Evolutionary conservation across 352 stramenopile genomes (phyloP).

Genomic region (Pythium phragmitis): DNA sequence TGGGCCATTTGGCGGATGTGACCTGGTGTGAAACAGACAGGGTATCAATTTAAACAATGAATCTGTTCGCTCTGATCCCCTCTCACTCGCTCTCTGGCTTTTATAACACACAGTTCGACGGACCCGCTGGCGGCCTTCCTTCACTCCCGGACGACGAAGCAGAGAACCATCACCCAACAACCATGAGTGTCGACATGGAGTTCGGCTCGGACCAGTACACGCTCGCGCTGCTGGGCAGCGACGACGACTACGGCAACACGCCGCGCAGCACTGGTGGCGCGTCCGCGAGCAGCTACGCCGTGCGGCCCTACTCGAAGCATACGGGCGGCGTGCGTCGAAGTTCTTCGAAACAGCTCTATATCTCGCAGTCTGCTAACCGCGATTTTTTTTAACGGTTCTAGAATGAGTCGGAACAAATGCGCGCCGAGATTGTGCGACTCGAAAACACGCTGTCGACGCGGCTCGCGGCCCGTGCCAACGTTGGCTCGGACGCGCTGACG

Average conservation of each 20-base stretch:
- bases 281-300: conserved; percentile 26
- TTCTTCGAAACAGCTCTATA: background rate
- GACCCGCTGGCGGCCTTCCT: background rate
- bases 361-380: conserved; percentile 1
- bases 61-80: conserved; percentile 7
- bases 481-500: conserved; percentile 61
- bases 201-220: conserved; percentile 37
- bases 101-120: conserved; percentile 9
- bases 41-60: conserved; percentile 11
- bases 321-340: conserved; percentile 37
- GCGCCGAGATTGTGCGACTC: conserved; percentile 70
- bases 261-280: conserved; percentile 15
- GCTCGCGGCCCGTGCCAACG: conserved; percentile 57
- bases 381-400: conserved; percentile 21
- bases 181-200: conserved; percentile 28
- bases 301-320: conserved; percentile 62
- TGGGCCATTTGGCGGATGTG: no score
- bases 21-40: background rate
- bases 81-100: conserved; percentile 15
- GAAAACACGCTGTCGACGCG: conserved; percentile 74
- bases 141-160: conserved; percentile 2
- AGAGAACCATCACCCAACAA: background rate
- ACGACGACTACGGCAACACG: conserved; percentile 48
- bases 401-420: conserved; percentile 80
- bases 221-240: conserved; percentile 59